phyloP scores from a whole-genome alignment of 805 yeast species.

The Metschnikowia chrysomelidarum region DNA sequence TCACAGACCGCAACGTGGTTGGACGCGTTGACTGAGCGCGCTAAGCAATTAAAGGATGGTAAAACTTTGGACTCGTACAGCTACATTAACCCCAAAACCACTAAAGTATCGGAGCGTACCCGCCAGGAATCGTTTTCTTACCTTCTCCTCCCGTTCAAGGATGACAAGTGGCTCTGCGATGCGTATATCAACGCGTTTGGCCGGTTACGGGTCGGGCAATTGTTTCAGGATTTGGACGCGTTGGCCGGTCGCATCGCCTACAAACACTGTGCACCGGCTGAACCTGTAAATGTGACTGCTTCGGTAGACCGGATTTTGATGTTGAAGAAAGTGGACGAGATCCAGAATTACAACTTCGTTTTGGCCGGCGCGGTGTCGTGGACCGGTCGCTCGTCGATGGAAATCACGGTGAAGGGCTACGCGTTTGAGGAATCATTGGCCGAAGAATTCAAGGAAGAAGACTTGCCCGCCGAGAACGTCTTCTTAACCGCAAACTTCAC shows the following conservation, averaged over 20 bases:
- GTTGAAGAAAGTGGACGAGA: slow-evolving; percentile 79
- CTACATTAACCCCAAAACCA: slow-evolving; percentile 68
- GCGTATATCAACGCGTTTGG: slow-evolving; percentile 88
- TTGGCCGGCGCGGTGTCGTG: slow-evolving; percentile 90
- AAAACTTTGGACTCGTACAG: slow-evolving; percentile 67
- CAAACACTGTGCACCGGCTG: slow-evolving; percentile 91
- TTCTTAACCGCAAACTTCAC: slow-evolving; percentile 90
- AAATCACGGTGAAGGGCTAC: slow-evolving; percentile 86
- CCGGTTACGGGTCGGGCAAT: slow-evolving; percentile 86
- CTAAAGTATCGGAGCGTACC: slow-evolving; percentile 69
- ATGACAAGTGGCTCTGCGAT: slow-evolving; percentile 79
- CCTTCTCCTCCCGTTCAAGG: slow-evolving; percentile 75
- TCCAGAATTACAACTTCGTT: slow-evolving; percentile 70
- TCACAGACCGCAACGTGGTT: slow-evolving; percentile 74
- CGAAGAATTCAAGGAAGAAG: slow-evolving; percentile 49
- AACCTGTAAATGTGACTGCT: slow-evolving; percentile 94
- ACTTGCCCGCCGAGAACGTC: slow-evolving; percentile 62
- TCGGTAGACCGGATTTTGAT: slow-evolving; percentile 89
- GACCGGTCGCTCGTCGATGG: slow-evolving; percentile 96
- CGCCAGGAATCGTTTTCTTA: slow-evolving; percentile 74
- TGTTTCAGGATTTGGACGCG: slow-evolving; percentile 92
- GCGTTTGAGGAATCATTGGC: slow-evolving; percentile 62
- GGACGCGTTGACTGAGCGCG: slow-evolving; percentile 74
- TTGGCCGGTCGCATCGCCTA: slow-evolving; percentile 93
- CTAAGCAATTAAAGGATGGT: slow-evolving; percentile 70